Evolutionary conservation across 176 grass and related monocot species (phyloP).

Genomic region (Chrysopogon serrulatus): DNA sequence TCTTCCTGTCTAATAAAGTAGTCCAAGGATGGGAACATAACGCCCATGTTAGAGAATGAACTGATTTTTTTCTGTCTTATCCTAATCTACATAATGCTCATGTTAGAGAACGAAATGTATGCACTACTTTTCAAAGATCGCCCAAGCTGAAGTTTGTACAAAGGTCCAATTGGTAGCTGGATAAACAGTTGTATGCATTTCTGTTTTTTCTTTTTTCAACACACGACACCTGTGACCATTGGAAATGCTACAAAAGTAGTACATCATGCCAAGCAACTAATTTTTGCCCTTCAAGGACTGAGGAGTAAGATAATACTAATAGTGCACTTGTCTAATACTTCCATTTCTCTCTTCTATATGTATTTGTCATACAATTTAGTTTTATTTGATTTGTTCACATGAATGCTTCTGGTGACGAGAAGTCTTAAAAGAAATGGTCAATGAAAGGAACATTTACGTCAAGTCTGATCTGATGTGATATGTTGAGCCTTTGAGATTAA

Average conservation of each 20-base stretch:
- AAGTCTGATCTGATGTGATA: not conserved
- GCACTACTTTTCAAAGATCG: not conserved
- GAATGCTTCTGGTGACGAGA: not conserved
- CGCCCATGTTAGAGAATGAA: not conserved
- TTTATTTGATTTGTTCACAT: not conserved
- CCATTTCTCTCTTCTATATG: not conserved
- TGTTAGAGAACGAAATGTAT: not conserved
- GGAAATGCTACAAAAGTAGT: too few species aligned
- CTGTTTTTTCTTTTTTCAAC: too few species aligned
- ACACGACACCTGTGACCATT: too few species aligned
- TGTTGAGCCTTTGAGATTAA: not conserved
- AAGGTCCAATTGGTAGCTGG: not conserved
- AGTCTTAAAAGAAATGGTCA: constrained; percentile 6
- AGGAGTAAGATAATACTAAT: not conserved
- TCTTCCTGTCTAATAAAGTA: constrained; percentile 58
- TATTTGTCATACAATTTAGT: not conserved
- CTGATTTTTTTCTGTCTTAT: not conserved
- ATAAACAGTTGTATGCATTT: too few species aligned
- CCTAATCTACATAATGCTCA: not conserved
- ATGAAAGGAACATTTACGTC: not conserved
- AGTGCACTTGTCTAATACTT: not conserved
- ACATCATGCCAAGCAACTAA: not conserved
- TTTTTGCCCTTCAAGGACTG: not conserved
- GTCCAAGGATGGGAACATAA: not conserved
- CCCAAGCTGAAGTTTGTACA: not conserved